phyloP scores from a whole-genome alignment of 192 early-diverging fungal species.

The Spizellomyces punctatus region DNA sequence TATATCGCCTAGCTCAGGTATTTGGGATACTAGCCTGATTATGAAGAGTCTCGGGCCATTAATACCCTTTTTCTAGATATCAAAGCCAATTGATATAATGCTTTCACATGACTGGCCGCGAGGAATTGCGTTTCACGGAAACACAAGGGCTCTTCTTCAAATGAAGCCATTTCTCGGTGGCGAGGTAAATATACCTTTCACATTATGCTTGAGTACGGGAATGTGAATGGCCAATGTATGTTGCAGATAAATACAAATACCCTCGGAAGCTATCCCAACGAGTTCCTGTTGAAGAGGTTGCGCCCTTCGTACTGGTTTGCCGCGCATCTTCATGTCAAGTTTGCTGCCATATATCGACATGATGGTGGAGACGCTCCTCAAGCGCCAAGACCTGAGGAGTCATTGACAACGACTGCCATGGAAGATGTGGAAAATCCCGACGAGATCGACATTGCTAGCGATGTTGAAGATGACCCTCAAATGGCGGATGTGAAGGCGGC shows the following conservation, averaged over 20 bases:
- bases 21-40: neutral
- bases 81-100: constrained; percentile 82
- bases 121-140: constrained; percentile 79
- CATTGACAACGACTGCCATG: constrained; percentile 24
- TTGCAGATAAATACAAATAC: constrained; percentile 65
- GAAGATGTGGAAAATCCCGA: constrained; percentile 58
- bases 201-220: too few species aligned
- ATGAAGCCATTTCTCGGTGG: constrained; percentile 72
- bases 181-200: constrained; percentile 58
- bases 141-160: constrained; percentile 60
- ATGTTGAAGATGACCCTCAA: constrained; percentile 30
- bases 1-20: constrained; percentile 74
- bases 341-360: constrained; percentile 68
- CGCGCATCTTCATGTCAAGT: constrained; percentile 94
- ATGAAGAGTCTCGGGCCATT: too few species aligned
- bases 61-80: constrained; percentile 49
- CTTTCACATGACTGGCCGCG: constrained; percentile 97
- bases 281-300: constrained; percentile 71
- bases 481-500: neutral
- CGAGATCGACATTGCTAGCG: constrained; percentile 59
- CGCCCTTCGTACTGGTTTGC: constrained; percentile 92
- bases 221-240: neutral
- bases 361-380: constrained; percentile 14
- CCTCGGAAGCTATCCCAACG: constrained; percentile 76
- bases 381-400: neutral